These are phyloP conservation scores for Boletellus ananas DNA, from an alignment of 768 basidiomycete genomes.

Conservation along the genomic window DNA sequence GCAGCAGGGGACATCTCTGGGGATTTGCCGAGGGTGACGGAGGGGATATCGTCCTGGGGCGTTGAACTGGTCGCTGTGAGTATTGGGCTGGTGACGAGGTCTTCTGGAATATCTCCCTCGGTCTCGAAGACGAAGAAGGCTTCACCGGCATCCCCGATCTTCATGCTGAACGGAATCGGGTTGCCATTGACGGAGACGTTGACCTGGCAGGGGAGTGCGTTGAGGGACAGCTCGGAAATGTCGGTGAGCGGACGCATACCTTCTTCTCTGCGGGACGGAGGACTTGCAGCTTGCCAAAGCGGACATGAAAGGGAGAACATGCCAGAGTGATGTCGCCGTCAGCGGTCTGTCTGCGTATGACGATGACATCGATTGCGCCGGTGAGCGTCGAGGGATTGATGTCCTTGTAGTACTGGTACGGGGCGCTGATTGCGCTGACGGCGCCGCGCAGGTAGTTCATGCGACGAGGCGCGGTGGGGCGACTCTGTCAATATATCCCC, in stretches of 20 bases:
- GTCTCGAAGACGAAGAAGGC: conserved; percentile 99
- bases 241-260: conserved; percentile 37
- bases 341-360: conserved; percentile 71
- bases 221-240: background rate
- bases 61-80: conserved; percentile 54
- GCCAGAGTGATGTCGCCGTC: conserved; percentile 66
- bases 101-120: conserved; percentile 87
- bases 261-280: conserved; percentile 92
- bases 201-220: conserved; percentile 51
- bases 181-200: conserved; percentile 84
- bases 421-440: conserved; percentile 78
- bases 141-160: conserved; percentile 97
- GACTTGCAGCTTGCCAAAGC: conserved; percentile 97
- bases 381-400: conserved; percentile 97
- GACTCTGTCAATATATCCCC: background rate
- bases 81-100: conserved; percentile 91
- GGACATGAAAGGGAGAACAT: conserved; percentile 95
- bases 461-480: conserved; percentile 5
- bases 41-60: conserved; percentile 28
- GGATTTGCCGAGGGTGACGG: conserved; percentile 17
- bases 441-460: conserved; percentile 92
- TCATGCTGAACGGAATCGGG: conserved; percentile 91
- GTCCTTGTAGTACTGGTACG: conserved; percentile 88
- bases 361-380: conserved; percentile 98
- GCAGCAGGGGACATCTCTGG: conserved; percentile 4